Conservation (phyloP, 805 yeast species). For the Lachancea fermentati region DNA sequence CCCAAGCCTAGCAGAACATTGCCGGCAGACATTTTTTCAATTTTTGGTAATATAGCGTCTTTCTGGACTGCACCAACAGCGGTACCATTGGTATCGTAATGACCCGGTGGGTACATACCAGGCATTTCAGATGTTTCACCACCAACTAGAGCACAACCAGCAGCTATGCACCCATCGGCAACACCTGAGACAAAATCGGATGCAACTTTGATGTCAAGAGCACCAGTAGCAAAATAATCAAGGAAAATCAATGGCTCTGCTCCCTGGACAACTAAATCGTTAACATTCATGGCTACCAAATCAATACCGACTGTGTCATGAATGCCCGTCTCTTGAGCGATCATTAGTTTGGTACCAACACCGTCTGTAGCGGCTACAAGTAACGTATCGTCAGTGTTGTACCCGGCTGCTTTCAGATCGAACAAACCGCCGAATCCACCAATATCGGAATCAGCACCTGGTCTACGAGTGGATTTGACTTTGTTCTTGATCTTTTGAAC, state of each 20-base stretch:
- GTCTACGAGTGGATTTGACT: conserved; percentile 87
- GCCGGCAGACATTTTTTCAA: conserved; percentile 64
- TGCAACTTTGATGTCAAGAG: conserved; percentile 77
- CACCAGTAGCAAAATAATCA: conserved; percentile 95
- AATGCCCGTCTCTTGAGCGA: conserved; percentile 83
- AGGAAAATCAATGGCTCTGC: conserved; percentile 95
- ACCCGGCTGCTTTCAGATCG: conserved; percentile 86
- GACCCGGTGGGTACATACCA: conserved; percentile 92
- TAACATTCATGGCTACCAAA: conserved; percentile 97
- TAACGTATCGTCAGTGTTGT: conserved; percentile 63
- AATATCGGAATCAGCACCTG: conserved; percentile 96
- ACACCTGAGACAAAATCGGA: conserved; percentile 90
- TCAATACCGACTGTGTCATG: conserved; percentile 99
- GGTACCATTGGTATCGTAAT: conserved; percentile 97
- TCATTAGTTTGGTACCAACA: conserved; percentile 93
- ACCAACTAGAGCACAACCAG: conserved; percentile 97
- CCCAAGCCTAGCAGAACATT: conserved; percentile 80
- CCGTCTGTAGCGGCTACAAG: conserved; percentile 98
- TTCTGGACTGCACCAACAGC: conserved; percentile 94
- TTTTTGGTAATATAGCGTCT: conserved; percentile 65
- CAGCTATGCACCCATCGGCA: conserved; percentile 88
- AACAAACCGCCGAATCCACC: conserved; percentile 99
- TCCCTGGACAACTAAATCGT: conserved; percentile 96
- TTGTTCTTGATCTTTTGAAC: conserved; percentile 86
- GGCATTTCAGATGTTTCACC: conserved; percentile 99